Evolutionary conservation across 192 early-diverging fungal species (phyloP).

Genomic region (Geranomyces variabilis): DNA sequence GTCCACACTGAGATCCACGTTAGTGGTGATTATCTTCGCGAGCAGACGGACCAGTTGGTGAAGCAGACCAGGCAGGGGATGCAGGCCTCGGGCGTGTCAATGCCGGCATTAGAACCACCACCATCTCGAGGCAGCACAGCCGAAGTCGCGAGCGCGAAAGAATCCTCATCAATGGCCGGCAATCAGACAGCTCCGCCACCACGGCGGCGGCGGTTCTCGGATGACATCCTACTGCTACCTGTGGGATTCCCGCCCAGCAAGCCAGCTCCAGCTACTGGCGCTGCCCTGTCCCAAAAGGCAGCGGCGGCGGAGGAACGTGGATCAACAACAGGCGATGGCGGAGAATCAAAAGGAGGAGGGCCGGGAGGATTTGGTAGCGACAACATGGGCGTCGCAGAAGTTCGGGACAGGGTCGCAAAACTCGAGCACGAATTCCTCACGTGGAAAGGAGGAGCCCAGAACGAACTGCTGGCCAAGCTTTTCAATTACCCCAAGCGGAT

Average conservation of each 20-base stretch:
- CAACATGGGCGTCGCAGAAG: neutral
- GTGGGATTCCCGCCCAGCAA: neutral
- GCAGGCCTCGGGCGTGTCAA: too few species aligned
- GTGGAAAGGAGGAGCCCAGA: too few species aligned
- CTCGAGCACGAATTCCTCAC: too few species aligned
- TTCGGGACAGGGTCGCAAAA: neutral
- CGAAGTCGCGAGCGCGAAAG: neutral
- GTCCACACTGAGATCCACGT: too few species aligned
- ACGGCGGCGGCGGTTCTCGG: slow-evolving; percentile 1
- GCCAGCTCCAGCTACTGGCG: neutral
- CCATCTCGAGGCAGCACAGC: too few species aligned
- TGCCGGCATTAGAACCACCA: too few species aligned
- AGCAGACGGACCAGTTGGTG: too few species aligned
- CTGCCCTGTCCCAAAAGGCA: neutral
- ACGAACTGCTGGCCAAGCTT: too few species aligned
- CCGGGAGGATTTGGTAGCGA: neutral
- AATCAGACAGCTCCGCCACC: neutral
- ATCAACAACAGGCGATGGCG: neutral
- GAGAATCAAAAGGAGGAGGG: neutral
- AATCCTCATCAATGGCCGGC: neutral
- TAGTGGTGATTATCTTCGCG: too few species aligned
- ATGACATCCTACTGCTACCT: neutral
- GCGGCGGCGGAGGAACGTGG: neutral
- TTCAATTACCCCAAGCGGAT: too few species aligned
- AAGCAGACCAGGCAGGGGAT: too few species aligned